These are phyloP conservation scores for Backusella luteola DNA, from an alignment of 192 early-diverging fungal genomes.

Conservation along the genomic window DNA sequence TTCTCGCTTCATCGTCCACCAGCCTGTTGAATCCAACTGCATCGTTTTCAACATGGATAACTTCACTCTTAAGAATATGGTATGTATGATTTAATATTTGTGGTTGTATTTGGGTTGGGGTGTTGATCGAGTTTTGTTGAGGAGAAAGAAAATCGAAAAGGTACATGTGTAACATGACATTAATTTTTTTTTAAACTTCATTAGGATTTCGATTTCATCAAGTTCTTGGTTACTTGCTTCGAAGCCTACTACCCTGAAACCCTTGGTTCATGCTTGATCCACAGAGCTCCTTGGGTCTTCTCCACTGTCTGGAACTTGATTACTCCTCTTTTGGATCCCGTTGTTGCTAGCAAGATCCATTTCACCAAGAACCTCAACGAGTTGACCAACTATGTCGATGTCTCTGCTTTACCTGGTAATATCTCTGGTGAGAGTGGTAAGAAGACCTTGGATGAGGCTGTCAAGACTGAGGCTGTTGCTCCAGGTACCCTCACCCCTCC, in stretches of 20 bases:
- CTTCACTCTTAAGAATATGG: conserved; percentile 71
- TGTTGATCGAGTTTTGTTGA: background rate
- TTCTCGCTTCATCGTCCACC: conserved; percentile 58
- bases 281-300: conserved; percentile 91
- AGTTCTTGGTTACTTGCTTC: conserved; percentile 76
- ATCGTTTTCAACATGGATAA: conserved; percentile 79
- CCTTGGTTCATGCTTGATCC: conserved; percentile 77
- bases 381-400: conserved; percentile 59
- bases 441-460: background rate
- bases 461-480: background rate
- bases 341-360: conserved; percentile 86
- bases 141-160: conserved; percentile 4
- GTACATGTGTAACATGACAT: conserved; percentile 6
- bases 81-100: conserved; percentile 6
- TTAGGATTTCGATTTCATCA: conserved; percentile 71
- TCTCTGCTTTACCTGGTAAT: conserved; percentile 53
- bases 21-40: conserved; percentile 68
- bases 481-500: background rate
- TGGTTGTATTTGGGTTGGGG: background rate
- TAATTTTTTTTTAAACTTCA: background rate
- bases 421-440: conserved; percentile 50
- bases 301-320: conserved; percentile 81
- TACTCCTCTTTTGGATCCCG: conserved; percentile 82
- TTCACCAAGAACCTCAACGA: conserved; percentile 69
- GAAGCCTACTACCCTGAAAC: conserved; percentile 92